Percentiles rank a stretch among this genome's conserved stretches.
These are phyloP conservation scores for Sutorius eximius DNA, from an alignment of 1,284 basidiomycete species.

Conservation along the genomic window DNA sequence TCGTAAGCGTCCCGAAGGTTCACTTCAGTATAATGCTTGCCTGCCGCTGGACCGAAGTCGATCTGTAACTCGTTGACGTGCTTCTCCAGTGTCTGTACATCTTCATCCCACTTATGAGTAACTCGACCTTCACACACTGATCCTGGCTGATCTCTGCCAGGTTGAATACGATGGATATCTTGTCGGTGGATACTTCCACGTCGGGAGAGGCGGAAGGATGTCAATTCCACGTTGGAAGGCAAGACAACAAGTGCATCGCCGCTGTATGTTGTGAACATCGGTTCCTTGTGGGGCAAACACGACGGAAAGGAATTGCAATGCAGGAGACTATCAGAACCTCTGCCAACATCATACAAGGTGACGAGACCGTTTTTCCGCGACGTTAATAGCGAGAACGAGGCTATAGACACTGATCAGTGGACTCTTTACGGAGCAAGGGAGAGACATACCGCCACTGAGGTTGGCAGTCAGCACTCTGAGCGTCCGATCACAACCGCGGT, in stretches of 20 bases:
- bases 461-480: slow-evolving; percentile 45
- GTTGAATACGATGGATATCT: slow-evolving; percentile 35
- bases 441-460: slow-evolving; percentile 39
- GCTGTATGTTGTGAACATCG: slow-evolving; percentile 34
- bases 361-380: slow-evolving; percentile 58
- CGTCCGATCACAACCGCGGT: slow-evolving; percentile 58
- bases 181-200: slow-evolving; percentile 48
- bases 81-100: slow-evolving; percentile 41
- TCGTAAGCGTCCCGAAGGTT: slow-evolving; percentile 53
- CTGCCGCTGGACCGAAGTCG: slow-evolving; percentile 48
- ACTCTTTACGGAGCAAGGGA: neutral
- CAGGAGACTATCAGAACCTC: slow-evolving; percentile 40
- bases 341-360: slow-evolving; percentile 62
- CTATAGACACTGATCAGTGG: slow-evolving; percentile 25
- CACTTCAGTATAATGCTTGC: slow-evolving; percentile 43
- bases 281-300: slow-evolving; percentile 38
- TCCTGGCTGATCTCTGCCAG: slow-evolving; percentile 2
- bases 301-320: slow-evolving; percentile 48
- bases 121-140: slow-evolving; percentile 1
- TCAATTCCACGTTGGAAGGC: slow-evolving; percentile 35
- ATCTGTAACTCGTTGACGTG: slow-evolving; percentile 27
- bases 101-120: slow-evolving; percentile 41
- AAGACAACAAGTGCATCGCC: slow-evolving; percentile 49
- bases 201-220: slow-evolving; percentile 49
- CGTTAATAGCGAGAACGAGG: slow-evolving; percentile 51